phyloP scores from a whole-genome alignment of 2,329 filamentous ascomycete genomes.

The Clarireedia paspali region DNA sequence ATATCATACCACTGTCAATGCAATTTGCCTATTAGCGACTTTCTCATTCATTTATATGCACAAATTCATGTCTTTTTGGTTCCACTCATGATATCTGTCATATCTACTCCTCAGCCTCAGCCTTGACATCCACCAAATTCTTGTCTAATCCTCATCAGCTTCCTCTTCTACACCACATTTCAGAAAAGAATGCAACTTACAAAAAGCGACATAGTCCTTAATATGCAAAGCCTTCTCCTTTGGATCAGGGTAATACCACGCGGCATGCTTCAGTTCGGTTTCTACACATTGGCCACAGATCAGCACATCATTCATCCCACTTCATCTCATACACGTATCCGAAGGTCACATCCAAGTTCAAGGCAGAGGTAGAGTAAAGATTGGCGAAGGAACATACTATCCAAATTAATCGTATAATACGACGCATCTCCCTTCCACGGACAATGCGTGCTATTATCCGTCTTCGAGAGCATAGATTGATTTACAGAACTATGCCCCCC shows the following conservation, averaged over 20 bases:
- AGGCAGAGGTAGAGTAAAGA: no score
- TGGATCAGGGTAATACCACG: conserved; percentile 39
- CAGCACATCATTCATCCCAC: not conserved
- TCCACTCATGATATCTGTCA: not conserved
- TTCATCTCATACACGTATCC: no score
- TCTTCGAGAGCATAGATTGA: conserved; percentile 33
- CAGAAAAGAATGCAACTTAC: conserved; percentile 27
- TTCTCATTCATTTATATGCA: not conserved
- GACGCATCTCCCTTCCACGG: conserved; percentile 40
- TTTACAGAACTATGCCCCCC: conserved; percentile 30
- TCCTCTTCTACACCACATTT: not conserved
- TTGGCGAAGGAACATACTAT: conserved; percentile 22
- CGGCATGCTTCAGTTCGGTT: conserved; percentile 35
- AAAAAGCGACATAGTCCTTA: conserved; percentile 39
- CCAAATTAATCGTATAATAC: conserved; percentile 40
- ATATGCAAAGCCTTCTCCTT: conserved; percentile 35
- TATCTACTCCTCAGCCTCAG: not conserved
- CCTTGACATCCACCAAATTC: conserved; percentile 7
- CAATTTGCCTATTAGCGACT: no score
- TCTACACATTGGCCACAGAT: conserved; percentile 17
- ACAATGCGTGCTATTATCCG: conserved; percentile 35
- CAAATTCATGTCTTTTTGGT: not conserved
- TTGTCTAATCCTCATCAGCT: not conserved
- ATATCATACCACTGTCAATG: no score
- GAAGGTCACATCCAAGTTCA: no score